These are phyloP conservation scores for Capronia americana DNA, from an alignment of 2,329 filamentous ascomycete species.

Conservation along the genomic window DNA sequence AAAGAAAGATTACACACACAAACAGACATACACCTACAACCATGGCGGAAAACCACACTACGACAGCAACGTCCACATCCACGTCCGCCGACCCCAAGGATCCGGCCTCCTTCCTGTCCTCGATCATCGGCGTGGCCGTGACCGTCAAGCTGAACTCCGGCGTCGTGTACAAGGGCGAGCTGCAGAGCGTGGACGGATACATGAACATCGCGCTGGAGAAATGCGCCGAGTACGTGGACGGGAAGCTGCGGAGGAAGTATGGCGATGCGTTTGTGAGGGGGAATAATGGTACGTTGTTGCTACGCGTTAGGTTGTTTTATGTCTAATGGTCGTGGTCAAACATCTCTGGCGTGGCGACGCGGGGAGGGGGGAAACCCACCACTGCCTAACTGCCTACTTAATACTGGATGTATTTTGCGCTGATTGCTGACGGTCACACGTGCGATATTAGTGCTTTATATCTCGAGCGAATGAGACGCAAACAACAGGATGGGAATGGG, in stretches of 20 bases:
- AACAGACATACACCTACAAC: neutral
- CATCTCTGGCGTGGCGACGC: neutral
- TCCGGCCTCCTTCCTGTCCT: constrained; percentile 88
- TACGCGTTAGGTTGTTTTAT: neutral
- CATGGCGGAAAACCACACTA: constrained; percentile 30
- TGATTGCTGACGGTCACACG: neutral
- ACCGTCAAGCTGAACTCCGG: constrained; percentile 99
- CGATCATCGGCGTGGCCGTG: constrained; percentile 92
- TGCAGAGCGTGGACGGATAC: constrained; percentile 97
- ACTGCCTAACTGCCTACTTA: neutral
- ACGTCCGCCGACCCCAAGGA: constrained; percentile 63
- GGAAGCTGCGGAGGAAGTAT: constrained; percentile 79
- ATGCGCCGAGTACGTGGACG: constrained; percentile 89
- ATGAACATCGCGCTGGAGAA: constrained; percentile 99
- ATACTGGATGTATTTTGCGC: neutral
- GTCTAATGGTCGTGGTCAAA: neutral
- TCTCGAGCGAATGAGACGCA: constrained; percentile 35
- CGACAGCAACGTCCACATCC: neutral
- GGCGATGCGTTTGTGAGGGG: constrained; percentile 95
- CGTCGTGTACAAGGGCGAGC: constrained; percentile 94
- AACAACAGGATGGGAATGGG: neutral
- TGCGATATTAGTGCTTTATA: constrained; percentile 36
- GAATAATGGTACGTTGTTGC: constrained; percentile 76
- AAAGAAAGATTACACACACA: neutral
- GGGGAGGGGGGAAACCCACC: too few relatives aligned